Percentiles rank a stretch among this genome's conserved stretches.
Conservation (phyloP, 2,329 filamentous ascomycete species). For the Fusarium mangiferae region DNA sequence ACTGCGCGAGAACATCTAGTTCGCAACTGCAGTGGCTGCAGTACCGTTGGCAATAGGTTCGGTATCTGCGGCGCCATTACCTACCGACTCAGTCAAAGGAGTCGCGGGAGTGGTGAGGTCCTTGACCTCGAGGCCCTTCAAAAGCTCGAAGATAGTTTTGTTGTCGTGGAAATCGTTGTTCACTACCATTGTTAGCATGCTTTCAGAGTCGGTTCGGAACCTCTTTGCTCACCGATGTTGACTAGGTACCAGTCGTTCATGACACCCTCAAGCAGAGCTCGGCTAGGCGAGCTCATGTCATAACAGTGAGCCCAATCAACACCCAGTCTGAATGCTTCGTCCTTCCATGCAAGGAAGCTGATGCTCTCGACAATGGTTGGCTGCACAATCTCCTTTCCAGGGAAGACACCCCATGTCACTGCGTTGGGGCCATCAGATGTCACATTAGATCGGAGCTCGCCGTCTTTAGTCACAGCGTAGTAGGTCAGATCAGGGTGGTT, state of each 20-base stretch:
- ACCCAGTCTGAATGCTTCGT: constrained; percentile 93
- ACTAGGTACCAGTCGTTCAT: constrained; percentile 94
- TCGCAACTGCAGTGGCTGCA: constrained; percentile 15
- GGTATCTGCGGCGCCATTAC: constrained; percentile 19
- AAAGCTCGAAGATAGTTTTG: constrained; percentile 84
- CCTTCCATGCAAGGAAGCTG: constrained; percentile 98
- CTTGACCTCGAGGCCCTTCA: constrained; percentile 79
- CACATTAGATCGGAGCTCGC: constrained; percentile 85
- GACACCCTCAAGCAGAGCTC: constrained; percentile 80
- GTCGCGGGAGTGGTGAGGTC: constrained; percentile 63
- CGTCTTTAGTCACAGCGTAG: constrained; percentile 88
- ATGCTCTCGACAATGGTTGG: constrained; percentile 99
- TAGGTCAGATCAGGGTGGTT: constrained; percentile 86
- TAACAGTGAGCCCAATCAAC: constrained; percentile 96
- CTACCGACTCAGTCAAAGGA: constrained; percentile 40
- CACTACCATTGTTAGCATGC: constrained; percentile 62
- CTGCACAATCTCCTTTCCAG: constrained; percentile 98
- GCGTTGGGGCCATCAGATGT: constrained; percentile 90
- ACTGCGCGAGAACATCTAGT: constrained; percentile 19
- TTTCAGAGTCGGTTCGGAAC: background rate
- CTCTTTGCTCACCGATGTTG: constrained; percentile 80
- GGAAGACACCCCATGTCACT: constrained; percentile 99
- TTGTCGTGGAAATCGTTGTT: constrained; percentile 97
- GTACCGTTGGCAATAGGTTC: constrained; percentile 24
- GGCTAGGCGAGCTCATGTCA: constrained; percentile 77